Base-by-base conservation (phyloP, 2,329 filamentous ascomycete genomes). In the Microcyclospora pomicola region DNA sequence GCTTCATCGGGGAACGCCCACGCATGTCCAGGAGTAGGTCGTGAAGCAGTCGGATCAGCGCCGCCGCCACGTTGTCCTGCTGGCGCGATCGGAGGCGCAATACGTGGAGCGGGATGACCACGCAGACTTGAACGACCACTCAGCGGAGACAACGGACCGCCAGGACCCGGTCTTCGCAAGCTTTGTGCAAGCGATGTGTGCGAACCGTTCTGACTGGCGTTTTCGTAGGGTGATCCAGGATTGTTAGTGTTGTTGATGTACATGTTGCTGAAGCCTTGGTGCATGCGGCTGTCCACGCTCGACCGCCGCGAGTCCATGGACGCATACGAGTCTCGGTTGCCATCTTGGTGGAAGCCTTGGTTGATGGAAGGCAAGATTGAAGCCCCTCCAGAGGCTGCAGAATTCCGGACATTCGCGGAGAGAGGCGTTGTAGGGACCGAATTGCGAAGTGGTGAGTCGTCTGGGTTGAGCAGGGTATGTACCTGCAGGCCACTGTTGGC, bases 1-100 rank as follows among this genome's bases (percentile, higher is more conserved):
- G 77, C 73, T 38, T 80, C 75, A 52, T 84, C 82, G 1, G 82
- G 82, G 49, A 87, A 87, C 47, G 82, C 82, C 82, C 82, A 88
- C 4, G 82, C 79, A 56, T 81, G 82, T 55, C 82, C 82, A 58
- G 85, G 85, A 9, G 80, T 87, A 5, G 82, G 82, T 55, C 84
- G 80, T 24, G 80, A 77, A 30, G 82, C 82, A 48, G 64, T 69
- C 6, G 67, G 67, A 53, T 70, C 64, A 66, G 77, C 52, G 73
- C 80, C 63, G 70, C 82, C 52, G 65, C 74, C 60, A 65, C 77
- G 47, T 68, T 79, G 45, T 66, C 80, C 47, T 24, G 66, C 65
- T 1, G 81, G 80, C 16, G 79, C 83, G 50, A 88, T 88, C 7
- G 80, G 75, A 5, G 82, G 82, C 2, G 82, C 82, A 2, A 77